Evolutionary conservation across 2,329 filamentous ascomycete species (phyloP).

Genomic region (Ophiostoma australiae): DNA sequence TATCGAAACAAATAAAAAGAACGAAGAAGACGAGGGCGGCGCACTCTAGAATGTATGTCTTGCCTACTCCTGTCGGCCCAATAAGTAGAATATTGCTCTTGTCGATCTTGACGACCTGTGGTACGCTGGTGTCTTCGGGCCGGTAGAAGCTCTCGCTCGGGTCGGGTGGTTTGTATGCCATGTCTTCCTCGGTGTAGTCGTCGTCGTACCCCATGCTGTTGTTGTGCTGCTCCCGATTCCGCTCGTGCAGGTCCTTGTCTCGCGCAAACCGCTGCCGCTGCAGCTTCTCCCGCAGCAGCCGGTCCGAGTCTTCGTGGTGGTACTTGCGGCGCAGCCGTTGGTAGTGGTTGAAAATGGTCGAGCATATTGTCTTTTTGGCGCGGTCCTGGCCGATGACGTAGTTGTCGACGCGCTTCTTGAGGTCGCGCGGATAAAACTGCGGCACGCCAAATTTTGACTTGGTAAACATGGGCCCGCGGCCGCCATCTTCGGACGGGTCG

Average conservation of each 20-base stretch:
- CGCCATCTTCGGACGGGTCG: slow-evolving; percentile 50
- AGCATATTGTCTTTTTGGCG: slow-evolving; percentile 87
- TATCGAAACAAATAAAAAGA: too few species aligned
- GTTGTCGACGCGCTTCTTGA: slow-evolving; percentile 89
- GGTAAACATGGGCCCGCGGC: slow-evolving; percentile 56
- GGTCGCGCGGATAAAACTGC: slow-evolving; percentile 58
- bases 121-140: slow-evolving; percentile 42
- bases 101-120: slow-evolving; percentile 67
- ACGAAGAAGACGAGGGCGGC: background rate
- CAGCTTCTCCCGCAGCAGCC: slow-evolving; percentile 56
- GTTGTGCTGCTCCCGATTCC: slow-evolving; percentile 38
- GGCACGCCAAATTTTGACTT: slow-evolving; percentile 56
- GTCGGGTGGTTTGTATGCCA: background rate
- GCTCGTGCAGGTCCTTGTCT: slow-evolving; percentile 56
- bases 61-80: slow-evolving; percentile 90
- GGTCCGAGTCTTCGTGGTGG: slow-evolving; percentile 67
- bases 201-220: slow-evolving; percentile 64
- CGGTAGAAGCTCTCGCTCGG: slow-evolving; percentile 11
- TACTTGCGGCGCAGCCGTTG: slow-evolving; percentile 75
- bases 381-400: slow-evolving; percentile 95
- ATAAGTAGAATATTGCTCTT: slow-evolving; percentile 92
- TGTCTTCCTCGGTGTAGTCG: slow-evolving; percentile 10
- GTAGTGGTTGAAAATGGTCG: slow-evolving; percentile 95
- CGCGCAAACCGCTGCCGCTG: slow-evolving; percentile 66
- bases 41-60: slow-evolving; percentile 82